phyloP scores from a whole-genome alignment of 495 filamentous ascomycete species.

The Trichodelitschia bisporula region DNA sequence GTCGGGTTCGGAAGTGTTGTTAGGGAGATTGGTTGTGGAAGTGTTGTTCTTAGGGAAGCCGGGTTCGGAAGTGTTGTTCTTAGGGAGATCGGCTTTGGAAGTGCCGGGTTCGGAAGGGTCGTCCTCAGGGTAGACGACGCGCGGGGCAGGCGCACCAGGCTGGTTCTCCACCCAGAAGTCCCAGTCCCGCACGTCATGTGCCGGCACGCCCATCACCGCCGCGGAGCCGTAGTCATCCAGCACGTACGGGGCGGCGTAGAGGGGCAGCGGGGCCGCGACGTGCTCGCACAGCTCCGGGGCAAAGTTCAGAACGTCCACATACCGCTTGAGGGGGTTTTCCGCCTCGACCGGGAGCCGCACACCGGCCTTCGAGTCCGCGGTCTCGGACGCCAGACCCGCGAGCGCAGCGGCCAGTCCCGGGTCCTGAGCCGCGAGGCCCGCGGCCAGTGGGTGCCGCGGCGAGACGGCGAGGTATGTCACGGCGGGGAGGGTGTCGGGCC shows the following conservation, averaged over 20 bases:
- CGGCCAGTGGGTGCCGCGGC: slow-evolving; percentile 44
- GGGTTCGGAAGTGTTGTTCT: background rate
- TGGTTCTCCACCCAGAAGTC: slow-evolving; percentile 56
- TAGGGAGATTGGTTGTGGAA: background rate
- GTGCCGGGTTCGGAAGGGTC: background rate
- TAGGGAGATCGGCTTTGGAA: background rate
- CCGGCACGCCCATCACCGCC: slow-evolving; percentile 80
- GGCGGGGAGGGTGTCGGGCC: slow-evolving; percentile 62
- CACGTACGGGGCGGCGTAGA: slow-evolving; percentile 73
- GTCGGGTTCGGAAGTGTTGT: background rate
- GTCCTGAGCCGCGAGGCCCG: slow-evolving; percentile 30
- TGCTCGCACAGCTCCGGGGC: no score
- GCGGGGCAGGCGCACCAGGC: background rate
- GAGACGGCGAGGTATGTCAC: slow-evolving; percentile 70
- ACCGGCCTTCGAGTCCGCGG: slow-evolving; percentile 50
- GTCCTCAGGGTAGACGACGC: no score
- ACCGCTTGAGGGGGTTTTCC: slow-evolving; percentile 33
- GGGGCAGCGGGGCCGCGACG: slow-evolving; percentile 31
- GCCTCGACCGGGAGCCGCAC: slow-evolving; percentile 38
- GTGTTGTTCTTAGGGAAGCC: background rate
- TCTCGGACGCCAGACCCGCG: slow-evolving; percentile 33
- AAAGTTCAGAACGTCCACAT: slow-evolving; percentile 23
- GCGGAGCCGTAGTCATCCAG: slow-evolving; percentile 69
- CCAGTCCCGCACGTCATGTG: slow-evolving; percentile 53
- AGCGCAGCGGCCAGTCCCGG: slow-evolving; percentile 31